Conservation (phyloP, 805 yeast species). For the Pachysolen tannophilus region DNA sequence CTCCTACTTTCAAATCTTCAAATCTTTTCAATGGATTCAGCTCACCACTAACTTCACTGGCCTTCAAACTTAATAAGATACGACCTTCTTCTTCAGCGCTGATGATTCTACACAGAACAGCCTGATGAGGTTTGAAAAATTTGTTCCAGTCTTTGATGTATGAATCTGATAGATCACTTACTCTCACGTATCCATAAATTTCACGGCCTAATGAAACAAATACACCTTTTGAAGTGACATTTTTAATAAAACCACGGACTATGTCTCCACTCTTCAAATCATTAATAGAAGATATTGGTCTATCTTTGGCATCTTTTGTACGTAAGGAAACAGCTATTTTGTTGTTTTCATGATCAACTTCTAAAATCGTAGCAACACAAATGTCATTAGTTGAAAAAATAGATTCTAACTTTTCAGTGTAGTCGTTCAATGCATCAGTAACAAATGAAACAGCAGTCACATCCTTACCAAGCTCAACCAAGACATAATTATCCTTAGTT, state of each 20-base stretch:
- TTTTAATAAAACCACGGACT: conserved; percentile 75
- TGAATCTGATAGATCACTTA: conserved; percentile 74
- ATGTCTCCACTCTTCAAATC: conserved; percentile 65
- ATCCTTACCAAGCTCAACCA: conserved; percentile 61
- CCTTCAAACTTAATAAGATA: conserved; percentile 72
- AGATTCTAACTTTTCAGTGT: conserved; percentile 41
- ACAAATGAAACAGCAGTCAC: conserved; percentile 59
- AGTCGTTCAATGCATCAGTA: conserved; percentile 73
- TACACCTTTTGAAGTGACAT: conserved; percentile 66
- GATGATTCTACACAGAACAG: conserved; percentile 66
- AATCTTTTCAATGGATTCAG: conserved; percentile 48
- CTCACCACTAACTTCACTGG: conserved; percentile 71
- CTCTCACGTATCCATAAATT: conserved; percentile 72
- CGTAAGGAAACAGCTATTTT: conserved; percentile 62
- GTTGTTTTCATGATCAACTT: conserved; percentile 37
- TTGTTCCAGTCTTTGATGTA: conserved; percentile 85
- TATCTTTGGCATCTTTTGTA: conserved; percentile 41
- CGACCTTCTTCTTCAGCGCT: conserved; percentile 54
- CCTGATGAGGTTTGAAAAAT: conserved; percentile 60
- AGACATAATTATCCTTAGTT: conserved; percentile 49
- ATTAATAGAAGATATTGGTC: conserved; percentile 33
- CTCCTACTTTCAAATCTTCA: conserved; percentile 63
- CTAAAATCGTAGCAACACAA: conserved; percentile 47
- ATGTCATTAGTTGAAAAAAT: conserved; percentile 43
- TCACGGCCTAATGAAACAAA: conserved; percentile 69